Evolutionary conservation across 495 filamentous ascomycete genomes (phyloP), one percentile per base, ranked within the genome.

Genomic region (Trichoderma gamsii): DNA sequence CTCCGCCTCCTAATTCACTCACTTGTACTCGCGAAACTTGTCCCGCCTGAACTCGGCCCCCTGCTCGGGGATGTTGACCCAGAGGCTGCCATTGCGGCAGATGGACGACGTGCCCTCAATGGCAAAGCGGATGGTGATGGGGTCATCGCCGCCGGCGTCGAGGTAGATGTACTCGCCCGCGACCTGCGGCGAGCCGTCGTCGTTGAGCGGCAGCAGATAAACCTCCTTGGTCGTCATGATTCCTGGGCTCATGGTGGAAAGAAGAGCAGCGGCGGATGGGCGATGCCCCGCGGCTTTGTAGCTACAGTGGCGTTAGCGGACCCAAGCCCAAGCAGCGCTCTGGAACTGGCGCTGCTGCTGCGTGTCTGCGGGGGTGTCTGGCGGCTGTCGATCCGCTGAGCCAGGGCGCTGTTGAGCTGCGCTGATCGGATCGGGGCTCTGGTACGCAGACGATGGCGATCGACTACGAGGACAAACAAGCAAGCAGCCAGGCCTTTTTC

Each of bases 51-150:
- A 98, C 15, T 84, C 79, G 67, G 85, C 80, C 61, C 89, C 92
- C 70, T 85, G 82, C 69, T 87, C 85, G 3, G 96, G 96, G 67
- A 97, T 89, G 77, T 99, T 98, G 68, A 95, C 90, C 94, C 95
- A 98, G 66, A 99, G 82, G 71, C 90, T 96, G 51, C 96, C 96
- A 74, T 97, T 82, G 64, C 92, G 85, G 78, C 92, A 97, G 80
- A 98, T 96, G 49, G 95, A 96, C 77, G 93, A 97, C 59, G 92
- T 93, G 65, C 96, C 96, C 77, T 97, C 93, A 73, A 99, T 96
- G 52, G 91, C 86, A 77, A 99, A 97, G 32, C 96, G 88, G 56
- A 99, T 83, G 63, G 85, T 83, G 72, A 98, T 90, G 21, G 90
- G 84, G 15, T 86, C 87, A 64, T 84, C 78, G 2, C 84, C 82